These are phyloP conservation scores for Globisporangium canariense DNA, from an alignment of 352 stramenopile species.

Conservation along the genomic window DNA sequence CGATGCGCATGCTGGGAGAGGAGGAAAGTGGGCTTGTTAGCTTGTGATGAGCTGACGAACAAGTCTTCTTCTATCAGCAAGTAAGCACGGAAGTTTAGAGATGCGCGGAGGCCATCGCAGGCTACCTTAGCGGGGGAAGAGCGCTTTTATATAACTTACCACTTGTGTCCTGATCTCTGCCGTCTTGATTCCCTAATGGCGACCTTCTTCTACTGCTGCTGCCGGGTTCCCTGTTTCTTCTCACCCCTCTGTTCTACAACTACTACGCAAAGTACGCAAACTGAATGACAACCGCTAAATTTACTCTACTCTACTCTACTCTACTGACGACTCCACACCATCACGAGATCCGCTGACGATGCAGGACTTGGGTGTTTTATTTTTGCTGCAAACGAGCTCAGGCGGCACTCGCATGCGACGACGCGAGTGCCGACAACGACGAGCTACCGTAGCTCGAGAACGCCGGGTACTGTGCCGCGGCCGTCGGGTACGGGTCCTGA, in stretches of 20 bases:
- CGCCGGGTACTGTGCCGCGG: slow-evolving; percentile 5
- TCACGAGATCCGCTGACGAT: neutral
- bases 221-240: neutral
- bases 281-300: neutral
- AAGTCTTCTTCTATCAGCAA: neutral
- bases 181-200: neutral
- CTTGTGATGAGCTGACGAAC: neutral
- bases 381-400: slow-evolving; percentile 3
- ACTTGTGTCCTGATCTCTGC: neutral
- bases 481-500: slow-evolving; percentile 22
- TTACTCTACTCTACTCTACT: neutral
- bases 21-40: neutral
- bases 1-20: neutral
- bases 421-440: slow-evolving; percentile 12
- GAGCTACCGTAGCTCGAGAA: slow-evolving; percentile 13
- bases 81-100: neutral
- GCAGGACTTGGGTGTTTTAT: neutral
- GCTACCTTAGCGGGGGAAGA: neutral
- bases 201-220: neutral
- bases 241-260: neutral
- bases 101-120: neutral
- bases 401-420: slow-evolving; percentile 17
- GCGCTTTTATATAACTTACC: neutral
- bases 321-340: neutral
- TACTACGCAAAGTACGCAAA: neutral